phyloP scores from a whole-genome alignment of 306 rosid genomes.

The Citrullus amarus region DNA sequence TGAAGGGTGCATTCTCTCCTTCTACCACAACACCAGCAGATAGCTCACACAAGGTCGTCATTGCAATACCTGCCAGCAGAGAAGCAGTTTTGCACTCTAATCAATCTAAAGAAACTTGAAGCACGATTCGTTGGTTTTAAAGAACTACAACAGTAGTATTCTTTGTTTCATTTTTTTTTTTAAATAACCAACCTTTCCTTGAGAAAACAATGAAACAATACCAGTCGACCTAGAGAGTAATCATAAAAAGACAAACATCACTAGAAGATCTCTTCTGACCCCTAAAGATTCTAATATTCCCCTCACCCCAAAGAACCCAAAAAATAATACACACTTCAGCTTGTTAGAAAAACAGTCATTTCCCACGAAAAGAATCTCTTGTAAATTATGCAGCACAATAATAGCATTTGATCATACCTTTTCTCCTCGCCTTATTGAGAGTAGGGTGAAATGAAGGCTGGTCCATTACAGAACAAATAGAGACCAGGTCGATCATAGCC shows the following conservation, averaged over 20 bases:
- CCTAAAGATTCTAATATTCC: too few relatives aligned
- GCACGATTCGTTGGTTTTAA: background rate
- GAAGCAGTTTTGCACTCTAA: background rate
- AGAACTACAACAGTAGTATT: background rate
- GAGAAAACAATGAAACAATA: background rate
- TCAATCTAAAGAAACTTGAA: background rate
- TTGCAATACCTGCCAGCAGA: background rate
- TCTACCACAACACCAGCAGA: background rate
- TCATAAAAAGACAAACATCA: background rate
- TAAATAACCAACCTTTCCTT: background rate
- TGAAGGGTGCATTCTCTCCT: background rate
- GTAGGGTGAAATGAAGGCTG: background rate
- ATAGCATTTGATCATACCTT: background rate
- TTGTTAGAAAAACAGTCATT: background rate
- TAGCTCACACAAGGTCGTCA: background rate
- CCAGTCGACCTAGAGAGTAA: background rate
- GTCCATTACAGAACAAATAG: background rate
- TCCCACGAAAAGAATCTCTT: background rate
- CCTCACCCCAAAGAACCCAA: background rate
- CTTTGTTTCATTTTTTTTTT: too few relatives aligned
- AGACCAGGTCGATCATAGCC: background rate
- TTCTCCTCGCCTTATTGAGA: background rate
- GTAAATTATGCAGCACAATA: background rate
- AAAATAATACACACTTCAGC: background rate
- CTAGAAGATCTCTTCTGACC: background rate